A percentile compares a stretch with the other conserved stretches of the same genome.
Evolutionary conservation across 768 basidiomycete species (phyloP).

Genomic region (Tubosaeta sp.): DNA sequence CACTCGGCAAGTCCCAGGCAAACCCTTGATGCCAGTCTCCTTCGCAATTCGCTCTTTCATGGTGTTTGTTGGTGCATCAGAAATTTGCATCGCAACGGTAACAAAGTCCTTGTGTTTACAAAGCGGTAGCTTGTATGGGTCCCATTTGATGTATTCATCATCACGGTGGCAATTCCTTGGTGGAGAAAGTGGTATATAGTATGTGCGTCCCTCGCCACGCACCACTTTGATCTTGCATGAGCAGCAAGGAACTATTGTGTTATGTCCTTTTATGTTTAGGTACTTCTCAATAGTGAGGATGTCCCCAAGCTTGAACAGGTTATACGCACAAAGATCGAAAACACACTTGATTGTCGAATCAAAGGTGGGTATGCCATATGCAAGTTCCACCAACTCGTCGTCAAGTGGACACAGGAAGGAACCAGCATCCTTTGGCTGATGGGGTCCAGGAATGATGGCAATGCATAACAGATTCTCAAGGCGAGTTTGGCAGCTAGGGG

Average conservation of each 20-base stretch:
- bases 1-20: constrained; percentile 28
- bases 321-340: constrained; percentile 29
- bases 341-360: constrained; percentile 7
- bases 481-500: constrained; percentile 31
- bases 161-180: no score
- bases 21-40: constrained; percentile 33
- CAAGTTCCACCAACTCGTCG: constrained; percentile 34
- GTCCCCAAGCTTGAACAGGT: constrained; percentile 31
- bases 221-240: constrained; percentile 31
- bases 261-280: constrained; percentile 36
- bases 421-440: constrained; percentile 37
- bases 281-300: constrained; percentile 32
- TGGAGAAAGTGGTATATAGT: not conserved
- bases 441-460: constrained; percentile 44
- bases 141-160: not conserved
- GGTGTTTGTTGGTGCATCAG: constrained; percentile 15
- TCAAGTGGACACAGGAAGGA: constrained; percentile 37
- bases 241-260: constrained; percentile 33
- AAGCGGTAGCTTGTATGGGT: constrained; percentile 31
- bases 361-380: constrained; percentile 33
- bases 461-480: constrained; percentile 34
- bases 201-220: constrained; percentile 18
- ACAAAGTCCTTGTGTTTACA: constrained; percentile 22
- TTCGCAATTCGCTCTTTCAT: constrained; percentile 22
- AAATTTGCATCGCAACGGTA: no score